Conservation (phyloP, 2,329 filamentous ascomycete species). For the Fragosphaeria purpurea region DNA sequence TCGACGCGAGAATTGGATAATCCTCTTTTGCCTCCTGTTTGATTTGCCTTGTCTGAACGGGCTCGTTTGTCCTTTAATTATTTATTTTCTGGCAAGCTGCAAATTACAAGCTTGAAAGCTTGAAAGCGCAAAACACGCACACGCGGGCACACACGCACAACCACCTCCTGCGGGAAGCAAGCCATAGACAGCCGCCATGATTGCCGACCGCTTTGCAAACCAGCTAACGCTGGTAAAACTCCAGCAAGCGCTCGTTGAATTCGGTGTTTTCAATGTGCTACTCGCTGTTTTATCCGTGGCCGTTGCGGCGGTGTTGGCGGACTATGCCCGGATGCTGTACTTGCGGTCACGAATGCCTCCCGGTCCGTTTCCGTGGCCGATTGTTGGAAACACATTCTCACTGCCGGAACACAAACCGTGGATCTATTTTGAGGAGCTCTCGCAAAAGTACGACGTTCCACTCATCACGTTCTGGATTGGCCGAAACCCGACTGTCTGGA, state of each 20-base stretch:
- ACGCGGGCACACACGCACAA: no score
- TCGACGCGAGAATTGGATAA: no score
- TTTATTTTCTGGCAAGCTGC: no score
- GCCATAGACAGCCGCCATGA: slow-evolving; percentile 11
- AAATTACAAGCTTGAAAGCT: no score
- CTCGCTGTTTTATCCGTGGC: slow-evolving; percentile 17
- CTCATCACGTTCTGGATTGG: slow-evolving; percentile 49
- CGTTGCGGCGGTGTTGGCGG: slow-evolving; percentile 21
- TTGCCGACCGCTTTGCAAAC: slow-evolving; percentile 14
- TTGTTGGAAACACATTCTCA: slow-evolving; percentile 46
- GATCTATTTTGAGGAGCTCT: slow-evolving; percentile 46
- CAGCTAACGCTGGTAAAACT: slow-evolving; percentile 15
- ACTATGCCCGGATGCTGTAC: slow-evolving; percentile 40
- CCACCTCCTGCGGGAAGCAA: no score
- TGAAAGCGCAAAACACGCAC: no score
- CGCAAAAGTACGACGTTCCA: slow-evolving; percentile 36
- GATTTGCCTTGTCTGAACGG: no score
- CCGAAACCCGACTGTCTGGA: slow-evolving; percentile 35
- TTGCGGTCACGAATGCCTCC: slow-evolving; percentile 41
- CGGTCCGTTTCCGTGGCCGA: slow-evolving; percentile 42
- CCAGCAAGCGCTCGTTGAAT: slow-evolving; percentile 15
- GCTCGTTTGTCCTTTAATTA: no score
- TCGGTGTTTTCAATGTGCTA: slow-evolving; percentile 12
- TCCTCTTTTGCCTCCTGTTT: no score
- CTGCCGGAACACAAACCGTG: slow-evolving; percentile 46